Evolutionary conservation across 2,329 filamentous ascomycete species (phyloP).

Genomic region (Arthrobotrys pseudoclavata): DNA sequence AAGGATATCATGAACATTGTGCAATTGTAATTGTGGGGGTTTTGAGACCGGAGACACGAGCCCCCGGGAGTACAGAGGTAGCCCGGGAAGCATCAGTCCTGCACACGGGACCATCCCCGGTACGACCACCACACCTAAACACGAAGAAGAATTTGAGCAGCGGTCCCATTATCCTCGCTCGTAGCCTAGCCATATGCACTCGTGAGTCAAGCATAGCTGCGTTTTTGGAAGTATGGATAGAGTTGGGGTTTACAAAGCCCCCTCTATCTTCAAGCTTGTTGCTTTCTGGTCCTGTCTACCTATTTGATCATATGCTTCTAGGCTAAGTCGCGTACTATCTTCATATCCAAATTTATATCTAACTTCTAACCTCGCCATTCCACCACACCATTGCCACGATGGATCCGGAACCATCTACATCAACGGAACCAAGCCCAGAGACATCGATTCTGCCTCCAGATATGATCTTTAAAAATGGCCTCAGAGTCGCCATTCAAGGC

Average conservation of each 20-base stretch:
- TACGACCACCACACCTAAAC: neutral
- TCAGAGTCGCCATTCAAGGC: conserved; percentile 87
- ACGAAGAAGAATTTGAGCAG: neutral
- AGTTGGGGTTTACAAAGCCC: neutral
- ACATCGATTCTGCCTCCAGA: conserved; percentile 43
- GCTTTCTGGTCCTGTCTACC: neutral
- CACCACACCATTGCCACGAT: conserved; percentile 12
- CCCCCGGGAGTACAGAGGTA: neutral
- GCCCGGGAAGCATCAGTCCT: neutral
- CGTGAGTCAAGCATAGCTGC: conserved; percentile 16
- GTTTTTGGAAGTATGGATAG: neutral
- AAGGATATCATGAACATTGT: neutral
- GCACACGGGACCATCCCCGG: neutral
- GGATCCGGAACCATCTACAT: conserved; percentile 36
- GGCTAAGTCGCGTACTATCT: neutral
- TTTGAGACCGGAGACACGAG: too few species aligned
- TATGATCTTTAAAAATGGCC: conserved; percentile 66
- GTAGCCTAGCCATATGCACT: neutral
- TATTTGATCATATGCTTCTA: neutral
- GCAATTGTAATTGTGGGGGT: too few species aligned
- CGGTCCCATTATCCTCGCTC: neutral
- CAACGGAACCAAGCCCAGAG: conserved; percentile 19
- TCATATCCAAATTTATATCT: neutral
- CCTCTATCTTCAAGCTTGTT: neutral
- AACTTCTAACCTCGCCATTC: neutral